Conservation (phyloP, 805 yeast genomes). For the Alloascoidea hylecoeti region DNA sequence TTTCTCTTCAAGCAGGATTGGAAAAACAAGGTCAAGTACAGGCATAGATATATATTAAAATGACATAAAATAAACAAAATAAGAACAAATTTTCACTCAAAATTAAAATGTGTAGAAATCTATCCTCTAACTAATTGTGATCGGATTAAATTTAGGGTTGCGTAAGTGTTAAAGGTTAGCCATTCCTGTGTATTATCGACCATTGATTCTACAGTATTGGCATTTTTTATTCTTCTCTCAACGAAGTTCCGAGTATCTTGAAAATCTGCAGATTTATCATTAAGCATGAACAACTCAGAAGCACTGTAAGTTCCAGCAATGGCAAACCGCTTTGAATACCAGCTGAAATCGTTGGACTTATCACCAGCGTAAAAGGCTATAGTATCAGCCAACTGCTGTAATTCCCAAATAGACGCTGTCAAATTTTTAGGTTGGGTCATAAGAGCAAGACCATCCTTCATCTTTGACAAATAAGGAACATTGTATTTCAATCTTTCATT, state of each 20-base stretch:
- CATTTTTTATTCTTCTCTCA: slow-evolving; percentile 36
- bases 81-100: no score
- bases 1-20: no score
- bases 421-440: slow-evolving; percentile 54
- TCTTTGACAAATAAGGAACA: slow-evolving; percentile 23
- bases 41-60: no score
- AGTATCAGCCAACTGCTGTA: slow-evolving; percentile 72
- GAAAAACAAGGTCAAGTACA: no score
- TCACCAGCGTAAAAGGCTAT: slow-evolving; percentile 73
- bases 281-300: slow-evolving; percentile 68
- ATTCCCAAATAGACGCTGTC: slow-evolving; percentile 42
- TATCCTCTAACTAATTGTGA: slow-evolving; percentile 35
- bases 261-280: slow-evolving; percentile 46
- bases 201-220: slow-evolving; percentile 40
- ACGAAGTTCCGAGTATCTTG: slow-evolving; percentile 51
- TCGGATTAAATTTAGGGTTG: slow-evolving; percentile 50
- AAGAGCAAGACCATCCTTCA: slow-evolving; percentile 35
- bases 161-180: slow-evolving; percentile 52
- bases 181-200: slow-evolving; percentile 65
- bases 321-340: slow-evolving; percentile 83
- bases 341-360: slow-evolving; percentile 60
- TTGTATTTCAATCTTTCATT: slow-evolving; percentile 35
- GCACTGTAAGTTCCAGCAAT: slow-evolving; percentile 59
- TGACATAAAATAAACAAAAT: no score
- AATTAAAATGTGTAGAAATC: neutral